Percentiles rank a stretch among this genome's conserved stretches.
Evolutionary conservation across 176 grass and related monocot genomes (phyloP).

Genomic region (Dactylis glomerata): DNA sequence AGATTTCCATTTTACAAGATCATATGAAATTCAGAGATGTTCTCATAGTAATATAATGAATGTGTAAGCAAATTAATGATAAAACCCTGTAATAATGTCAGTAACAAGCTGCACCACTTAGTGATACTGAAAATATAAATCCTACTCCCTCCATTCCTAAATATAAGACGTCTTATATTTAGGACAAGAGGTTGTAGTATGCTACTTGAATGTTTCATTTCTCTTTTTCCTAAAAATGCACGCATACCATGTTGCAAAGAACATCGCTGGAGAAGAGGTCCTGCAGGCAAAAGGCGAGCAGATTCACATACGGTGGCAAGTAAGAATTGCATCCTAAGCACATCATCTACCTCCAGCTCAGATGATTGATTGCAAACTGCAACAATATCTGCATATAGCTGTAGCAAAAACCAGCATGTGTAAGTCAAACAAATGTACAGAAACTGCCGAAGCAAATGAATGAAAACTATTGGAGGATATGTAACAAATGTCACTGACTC

Average conservation of each 20-base stretch:
- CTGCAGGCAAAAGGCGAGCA: slow-evolving; percentile 84
- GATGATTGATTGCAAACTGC: slow-evolving; percentile 33
- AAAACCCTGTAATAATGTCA: background rate
- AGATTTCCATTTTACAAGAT: background rate
- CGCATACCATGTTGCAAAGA: slow-evolving; percentile 69
- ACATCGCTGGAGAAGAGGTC: slow-evolving; percentile 93
- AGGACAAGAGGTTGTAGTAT: no score
- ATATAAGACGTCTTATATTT: no score
- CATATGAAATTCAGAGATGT: background rate
- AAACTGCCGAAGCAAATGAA: background rate
- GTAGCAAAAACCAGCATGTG: slow-evolving; percentile 27
- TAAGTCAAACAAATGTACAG: background rate
- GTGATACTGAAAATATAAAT: background rate
- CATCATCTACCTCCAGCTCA: slow-evolving; percentile 37
- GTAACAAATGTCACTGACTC: slow-evolving; percentile 2
- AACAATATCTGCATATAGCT: slow-evolving; percentile 72
- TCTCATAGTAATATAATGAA: background rate
- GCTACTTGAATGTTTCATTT: background rate
- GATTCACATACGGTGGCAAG: slow-evolving; percentile 92
- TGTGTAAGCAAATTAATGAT: background rate
- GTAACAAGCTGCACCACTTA: background rate
- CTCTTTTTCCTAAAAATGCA: background rate
- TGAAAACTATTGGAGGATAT: background rate
- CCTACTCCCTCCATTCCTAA: no score
- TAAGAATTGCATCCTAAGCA: slow-evolving; percentile 73